phyloP scores from a whole-genome alignment of 78 protist genomes.

The Cavenderia fasciculata region DNA sequence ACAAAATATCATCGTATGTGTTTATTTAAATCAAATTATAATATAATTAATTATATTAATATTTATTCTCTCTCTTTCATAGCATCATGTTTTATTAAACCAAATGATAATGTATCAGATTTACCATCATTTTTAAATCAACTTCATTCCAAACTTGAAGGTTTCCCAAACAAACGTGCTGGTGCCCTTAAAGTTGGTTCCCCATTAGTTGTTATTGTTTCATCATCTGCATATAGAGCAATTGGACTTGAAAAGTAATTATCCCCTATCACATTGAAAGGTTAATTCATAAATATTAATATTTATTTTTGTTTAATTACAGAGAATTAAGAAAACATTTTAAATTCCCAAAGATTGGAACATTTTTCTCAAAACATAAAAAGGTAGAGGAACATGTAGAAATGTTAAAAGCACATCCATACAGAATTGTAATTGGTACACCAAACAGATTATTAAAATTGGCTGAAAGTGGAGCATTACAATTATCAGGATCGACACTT shows the following conservation, averaged over 20 bases:
- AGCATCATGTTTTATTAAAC: slow-evolving; percentile 24
- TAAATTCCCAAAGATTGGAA: slow-evolving; percentile 27
- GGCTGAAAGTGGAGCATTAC: slow-evolving; percentile 36
- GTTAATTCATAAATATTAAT: neutral
- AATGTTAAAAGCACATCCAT: slow-evolving; percentile 20
- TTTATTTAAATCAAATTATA: neutral
- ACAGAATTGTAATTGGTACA: slow-evolving; percentile 46
- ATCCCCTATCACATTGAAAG: neutral
- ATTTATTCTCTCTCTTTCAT: neutral
- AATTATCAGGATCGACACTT: slow-evolving; percentile 39
- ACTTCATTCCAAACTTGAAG: slow-evolving; percentile 27
- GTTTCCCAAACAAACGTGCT: slow-evolving; percentile 4
- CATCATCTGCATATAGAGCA: slow-evolving; percentile 69
- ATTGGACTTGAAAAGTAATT: slow-evolving; percentile 57
- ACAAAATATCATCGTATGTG: neutral
- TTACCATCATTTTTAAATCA: slow-evolving; percentile 1
- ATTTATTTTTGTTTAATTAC: neutral
- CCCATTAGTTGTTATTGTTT: slow-evolving; percentile 43
- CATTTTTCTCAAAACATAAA: slow-evolving; percentile 66
- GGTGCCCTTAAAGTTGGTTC: slow-evolving; percentile 30
- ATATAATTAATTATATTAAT: neutral
- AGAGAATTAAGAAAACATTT: slow-evolving; percentile 16
- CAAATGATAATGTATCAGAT: neutral
- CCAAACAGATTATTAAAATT: slow-evolving; percentile 53
- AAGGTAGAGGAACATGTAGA: slow-evolving; percentile 67